Evolutionary conservation across 371 early-diverging fungal species (phyloP).

Genomic region (Actinomortierella wolfii): DNA sequence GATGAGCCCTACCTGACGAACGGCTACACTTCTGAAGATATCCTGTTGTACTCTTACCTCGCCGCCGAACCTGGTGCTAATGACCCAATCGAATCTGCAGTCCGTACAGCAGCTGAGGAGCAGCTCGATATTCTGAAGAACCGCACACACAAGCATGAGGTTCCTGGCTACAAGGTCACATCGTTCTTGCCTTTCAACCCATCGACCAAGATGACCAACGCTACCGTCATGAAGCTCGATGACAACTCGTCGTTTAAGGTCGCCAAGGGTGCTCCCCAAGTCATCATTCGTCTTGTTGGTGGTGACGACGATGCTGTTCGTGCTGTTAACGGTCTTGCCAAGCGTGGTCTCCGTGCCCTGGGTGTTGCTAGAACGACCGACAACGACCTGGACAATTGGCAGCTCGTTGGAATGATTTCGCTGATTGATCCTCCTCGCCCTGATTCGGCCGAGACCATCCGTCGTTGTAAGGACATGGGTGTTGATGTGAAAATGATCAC

Average conservation of each 20-base stretch:
- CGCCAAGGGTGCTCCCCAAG: slow-evolving; percentile 96
- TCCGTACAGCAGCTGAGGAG: slow-evolving; percentile 78
- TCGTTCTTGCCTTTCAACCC: slow-evolving; percentile 93
- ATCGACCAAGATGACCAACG: slow-evolving; percentile 87
- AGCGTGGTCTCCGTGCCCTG: slow-evolving; percentile 87
- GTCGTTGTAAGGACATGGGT: slow-evolving; percentile 69
- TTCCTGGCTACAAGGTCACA: slow-evolving; percentile 86
- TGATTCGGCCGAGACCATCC: slow-evolving; percentile 65
- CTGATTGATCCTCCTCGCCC: slow-evolving; percentile 88
- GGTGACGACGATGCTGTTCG: slow-evolving; percentile 75
- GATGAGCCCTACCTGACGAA: slow-evolving; percentile 83
- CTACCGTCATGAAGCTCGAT: slow-evolving; percentile 72
- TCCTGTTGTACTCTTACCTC: slow-evolving; percentile 82
- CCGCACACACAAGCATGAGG: slow-evolving; percentile 57
- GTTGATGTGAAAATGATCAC: slow-evolving; percentile 91
- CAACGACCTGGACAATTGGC: slow-evolving; percentile 63
- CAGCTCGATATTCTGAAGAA: slow-evolving; percentile 69
- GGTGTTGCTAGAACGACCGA: slow-evolving; percentile 83
- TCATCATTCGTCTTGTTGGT: slow-evolving; percentile 81
- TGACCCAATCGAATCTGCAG: slow-evolving; percentile 91
- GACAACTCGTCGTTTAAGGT: slow-evolving; percentile 76
- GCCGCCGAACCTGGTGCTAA: slow-evolving; percentile 91
- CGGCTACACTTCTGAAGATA: slow-evolving; percentile 73
- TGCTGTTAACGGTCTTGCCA: slow-evolving; percentile 81
- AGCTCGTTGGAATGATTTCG: slow-evolving; percentile 75